phyloP scores from a whole-genome alignment of 148 eudicot species.

The Vaccinium corymbosum region DNA sequence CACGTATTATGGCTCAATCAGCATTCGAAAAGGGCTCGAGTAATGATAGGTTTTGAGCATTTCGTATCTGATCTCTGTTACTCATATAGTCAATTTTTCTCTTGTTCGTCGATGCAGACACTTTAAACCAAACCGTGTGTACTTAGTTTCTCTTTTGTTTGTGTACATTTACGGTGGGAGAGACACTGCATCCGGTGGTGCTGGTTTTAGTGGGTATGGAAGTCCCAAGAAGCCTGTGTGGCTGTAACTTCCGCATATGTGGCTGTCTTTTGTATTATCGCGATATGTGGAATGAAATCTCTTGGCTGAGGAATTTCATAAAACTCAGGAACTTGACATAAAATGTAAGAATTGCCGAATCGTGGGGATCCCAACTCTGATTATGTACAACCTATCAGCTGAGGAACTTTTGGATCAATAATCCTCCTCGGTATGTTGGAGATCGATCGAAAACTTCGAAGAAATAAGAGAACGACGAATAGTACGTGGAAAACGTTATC shows the following conservation, averaged over 20 bases:
- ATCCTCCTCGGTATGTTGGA: neutral
- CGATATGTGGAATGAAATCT: too few relatives aligned
- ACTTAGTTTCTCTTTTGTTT: neutral
- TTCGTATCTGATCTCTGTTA: too few relatives aligned
- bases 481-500: neutral
- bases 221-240: too few relatives aligned
- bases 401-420: neutral
- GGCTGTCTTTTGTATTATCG: too few relatives aligned
- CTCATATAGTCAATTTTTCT: neutral
- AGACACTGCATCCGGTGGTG: neutral
- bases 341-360: too few relatives aligned
- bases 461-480: neutral
- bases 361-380: neutral
- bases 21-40: neutral
- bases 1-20: neutral
- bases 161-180: neutral
- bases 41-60: neutral
- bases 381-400: neutral
- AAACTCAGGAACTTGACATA: too few relatives aligned
- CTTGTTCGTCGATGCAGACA: neutral
- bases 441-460: neutral
- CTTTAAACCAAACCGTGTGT: neutral
- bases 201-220: too few relatives aligned
- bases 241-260: too few relatives aligned
- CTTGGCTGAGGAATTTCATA: too few relatives aligned